Percentiles rank a stretch among this genome's conserved stretches.
phyloP scores from a whole-genome alignment of 2,329 filamentous ascomycete species.

The Sphaerulina musiva region DNA sequence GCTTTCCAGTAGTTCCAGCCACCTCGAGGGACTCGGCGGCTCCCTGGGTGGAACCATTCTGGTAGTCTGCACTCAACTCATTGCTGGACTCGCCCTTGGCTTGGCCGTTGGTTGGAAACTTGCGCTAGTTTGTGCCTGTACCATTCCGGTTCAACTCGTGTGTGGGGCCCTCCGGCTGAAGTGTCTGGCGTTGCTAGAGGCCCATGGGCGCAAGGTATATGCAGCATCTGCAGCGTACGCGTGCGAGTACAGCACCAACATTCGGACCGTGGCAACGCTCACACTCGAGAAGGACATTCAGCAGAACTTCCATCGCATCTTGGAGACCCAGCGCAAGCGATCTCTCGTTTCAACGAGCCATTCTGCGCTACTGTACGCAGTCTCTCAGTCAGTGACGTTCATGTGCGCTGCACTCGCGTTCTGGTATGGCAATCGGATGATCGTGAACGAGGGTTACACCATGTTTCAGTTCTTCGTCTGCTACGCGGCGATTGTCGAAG shows the following conservation, averaged over 20 bases:
- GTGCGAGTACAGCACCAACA: slow-evolving; percentile 33
- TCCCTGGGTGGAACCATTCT: no score
- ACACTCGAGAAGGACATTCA: slow-evolving; percentile 31
- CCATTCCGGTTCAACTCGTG: slow-evolving; percentile 54
- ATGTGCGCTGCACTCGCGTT: slow-evolving; percentile 65
- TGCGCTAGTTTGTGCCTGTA: slow-evolving; percentile 62
- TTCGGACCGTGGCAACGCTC: slow-evolving; percentile 29
- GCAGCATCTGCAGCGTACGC: slow-evolving; percentile 47
- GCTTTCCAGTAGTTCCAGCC: no score
- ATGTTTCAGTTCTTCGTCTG: slow-evolving; percentile 67
- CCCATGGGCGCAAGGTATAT: slow-evolving; percentile 46
- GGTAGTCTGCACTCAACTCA: no score
- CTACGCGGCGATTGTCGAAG: slow-evolving; percentile 62
- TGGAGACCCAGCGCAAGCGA: no score
- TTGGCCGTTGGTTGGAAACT: slow-evolving; percentile 62
- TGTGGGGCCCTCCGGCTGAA: background rate
- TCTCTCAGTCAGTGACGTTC: slow-evolving; percentile 51
- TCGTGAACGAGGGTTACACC: slow-evolving; percentile 58
- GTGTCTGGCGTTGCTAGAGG: slow-evolving; percentile 58
- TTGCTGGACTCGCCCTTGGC: background rate
- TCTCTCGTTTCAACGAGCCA: no score
- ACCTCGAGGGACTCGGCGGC: no score
- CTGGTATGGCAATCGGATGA: slow-evolving; percentile 70
- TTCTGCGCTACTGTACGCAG: slow-evolving; percentile 11
- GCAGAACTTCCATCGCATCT: no score